Conservation (phyloP, 2,329 filamentous ascomycete genomes). For the Fusarium tjaetaba region DNA sequence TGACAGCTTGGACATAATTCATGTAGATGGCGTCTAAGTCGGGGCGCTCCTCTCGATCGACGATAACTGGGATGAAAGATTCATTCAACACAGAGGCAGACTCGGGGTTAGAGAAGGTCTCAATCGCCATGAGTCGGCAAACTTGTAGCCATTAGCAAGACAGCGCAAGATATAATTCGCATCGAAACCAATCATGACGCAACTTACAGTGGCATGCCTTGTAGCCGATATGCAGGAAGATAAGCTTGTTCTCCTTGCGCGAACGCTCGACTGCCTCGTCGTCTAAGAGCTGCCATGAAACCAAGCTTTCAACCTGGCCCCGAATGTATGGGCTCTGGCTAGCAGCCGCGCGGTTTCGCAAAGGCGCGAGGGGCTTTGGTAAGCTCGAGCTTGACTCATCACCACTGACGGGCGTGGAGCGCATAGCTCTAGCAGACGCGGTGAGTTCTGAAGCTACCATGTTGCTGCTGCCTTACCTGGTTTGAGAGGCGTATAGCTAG, state of each 20-base stretch:
- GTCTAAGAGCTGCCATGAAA: conserved; percentile 92
- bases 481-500: background rate
- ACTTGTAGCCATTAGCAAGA: conserved; percentile 57
- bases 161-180: background rate
- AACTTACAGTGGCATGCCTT: conserved; percentile 90
- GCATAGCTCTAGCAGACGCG: conserved; percentile 49
- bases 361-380: conserved; percentile 36
- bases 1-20: conserved; percentile 97
- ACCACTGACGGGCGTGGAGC: conserved; percentile 40
- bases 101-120: conserved; percentile 86
- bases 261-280: conserved; percentile 80
- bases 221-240: conserved; percentile 96
- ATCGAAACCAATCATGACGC: conserved; percentile 9
- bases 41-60: conserved; percentile 93
- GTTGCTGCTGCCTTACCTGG: conserved; percentile 8
- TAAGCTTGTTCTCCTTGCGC: conserved; percentile 82
- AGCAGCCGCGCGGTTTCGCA: conserved; percentile 50
- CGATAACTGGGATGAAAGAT: conserved; percentile 88
- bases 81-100: conserved; percentile 86
- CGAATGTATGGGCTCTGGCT: conserved; percentile 69
- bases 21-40: conserved; percentile 97
- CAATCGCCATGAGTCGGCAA: conserved; percentile 90
- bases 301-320: conserved; percentile 80
- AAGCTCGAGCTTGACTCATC: conserved; percentile 28
- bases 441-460: conserved; percentile 54